Conservation (phyloP, 2,329 filamentous ascomycete genomes). For the Colletotrichum lini region DNA sequence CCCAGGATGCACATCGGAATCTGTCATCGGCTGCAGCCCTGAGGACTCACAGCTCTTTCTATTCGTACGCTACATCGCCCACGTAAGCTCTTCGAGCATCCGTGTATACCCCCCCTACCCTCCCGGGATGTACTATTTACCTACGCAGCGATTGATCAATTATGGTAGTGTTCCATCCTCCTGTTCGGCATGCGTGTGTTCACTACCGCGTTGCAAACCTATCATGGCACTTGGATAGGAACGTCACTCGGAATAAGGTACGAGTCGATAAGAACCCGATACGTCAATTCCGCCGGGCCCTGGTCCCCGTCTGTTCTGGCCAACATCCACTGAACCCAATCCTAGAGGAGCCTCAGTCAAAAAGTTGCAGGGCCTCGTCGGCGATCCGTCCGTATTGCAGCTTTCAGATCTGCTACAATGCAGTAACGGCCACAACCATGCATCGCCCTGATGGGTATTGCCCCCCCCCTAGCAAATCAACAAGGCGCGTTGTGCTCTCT, state of each 20-base stretch:
- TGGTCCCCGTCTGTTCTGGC: constrained; percentile 3
- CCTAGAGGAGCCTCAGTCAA: neutral
- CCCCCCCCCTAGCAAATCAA: neutral
- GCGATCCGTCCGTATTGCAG: neutral
- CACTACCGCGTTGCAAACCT: constrained; percentile 4
- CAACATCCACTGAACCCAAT: neutral
- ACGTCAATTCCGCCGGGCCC: constrained; percentile 19
- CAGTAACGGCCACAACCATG: neutral
- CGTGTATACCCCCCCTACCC: neutral
- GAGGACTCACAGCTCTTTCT: neutral
- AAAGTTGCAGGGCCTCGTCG: neutral
- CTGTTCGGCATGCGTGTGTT: constrained; percentile 11
- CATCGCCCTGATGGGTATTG: constrained; percentile 1
- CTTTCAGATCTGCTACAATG: neutral
- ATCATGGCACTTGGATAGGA: neutral
- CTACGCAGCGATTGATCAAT: neutral
- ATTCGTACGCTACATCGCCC: neutral
- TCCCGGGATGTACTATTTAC: neutral
- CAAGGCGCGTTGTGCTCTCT: neutral
- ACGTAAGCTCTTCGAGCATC: neutral
- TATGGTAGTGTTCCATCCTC: neutral
- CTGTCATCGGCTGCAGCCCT: constrained; percentile 9
- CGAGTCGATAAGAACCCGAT: constrained; percentile 37
- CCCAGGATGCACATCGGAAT: neutral
- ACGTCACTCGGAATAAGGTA: constrained; percentile 16